phyloP scores from a whole-genome alignment of 345 rosid genomes.

The Cardiospermum halicacabum region DNA sequence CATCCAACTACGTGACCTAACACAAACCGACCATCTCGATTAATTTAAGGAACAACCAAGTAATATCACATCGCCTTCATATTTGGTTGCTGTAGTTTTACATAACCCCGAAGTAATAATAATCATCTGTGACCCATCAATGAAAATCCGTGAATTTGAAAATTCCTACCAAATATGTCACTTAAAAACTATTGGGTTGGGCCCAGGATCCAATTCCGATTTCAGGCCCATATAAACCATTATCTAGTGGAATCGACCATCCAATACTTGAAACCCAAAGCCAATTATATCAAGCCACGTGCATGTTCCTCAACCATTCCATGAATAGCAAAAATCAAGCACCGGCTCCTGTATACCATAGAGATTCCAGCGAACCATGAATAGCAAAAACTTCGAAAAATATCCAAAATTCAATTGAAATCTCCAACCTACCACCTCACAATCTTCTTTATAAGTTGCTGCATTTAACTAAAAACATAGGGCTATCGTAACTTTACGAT shows the following conservation, averaged over 20 bases:
- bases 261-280: not conserved
- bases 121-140: no score
- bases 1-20: no score
- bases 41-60: no score
- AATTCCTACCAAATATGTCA: no score
- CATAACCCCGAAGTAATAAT: no score
- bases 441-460: not conserved
- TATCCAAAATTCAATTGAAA: not conserved
- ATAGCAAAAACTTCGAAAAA: not conserved
- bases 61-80: no score
- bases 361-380: not conserved
- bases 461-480: not conserved
- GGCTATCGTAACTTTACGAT: conserved; percentile 4
- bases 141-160: no score
- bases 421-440: not conserved
- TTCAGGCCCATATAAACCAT: not conserved
- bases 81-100: no score
- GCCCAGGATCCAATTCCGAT: not conserved
- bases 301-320: conserved; percentile 25
- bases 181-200: not conserved
- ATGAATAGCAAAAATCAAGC: conserved; percentile 2
- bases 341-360: not conserved
- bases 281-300: conserved; percentile 9
- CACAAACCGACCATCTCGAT: no score
- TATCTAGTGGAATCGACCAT: no score